Base-by-base conservation (phyloP, 139 green algal genomes). In the Bryopsis sp. region DNA sequence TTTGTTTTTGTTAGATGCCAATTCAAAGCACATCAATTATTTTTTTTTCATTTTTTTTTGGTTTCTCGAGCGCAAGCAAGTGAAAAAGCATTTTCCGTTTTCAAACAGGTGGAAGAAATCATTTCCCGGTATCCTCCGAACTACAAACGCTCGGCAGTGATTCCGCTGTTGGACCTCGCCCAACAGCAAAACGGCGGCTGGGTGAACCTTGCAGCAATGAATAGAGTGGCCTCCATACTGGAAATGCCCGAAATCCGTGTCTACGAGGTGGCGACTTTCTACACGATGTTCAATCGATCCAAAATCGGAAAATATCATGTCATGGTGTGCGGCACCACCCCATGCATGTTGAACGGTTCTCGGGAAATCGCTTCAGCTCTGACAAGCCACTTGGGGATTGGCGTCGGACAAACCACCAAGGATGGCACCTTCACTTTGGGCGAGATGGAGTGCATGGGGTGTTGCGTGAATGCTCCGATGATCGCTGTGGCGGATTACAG, bases 391-490 rank as follows among this genome's bases (percentile, higher is more conserved):
- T 60, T 84, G 24, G 78, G 87, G 29, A 73, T 92, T n/a, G 63
- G 78, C 47, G 77, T 86, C 36, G 76, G 82, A 48, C 75, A 92
- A 73, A 85, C 84, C 29, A 92, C 88, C 0, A 19, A 72, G 34
- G 90, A 97, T 69, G 94, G 94, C 32, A 78, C 92, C 77, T 99
- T 99, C 79, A 98, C 94, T 5, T 76, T 99, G 47, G 85, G 89
- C 2, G 94, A 99, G 85, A 99, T 99, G 94, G 94, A 99, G 84
- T 99, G 94, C 87, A 99, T 99, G 94, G 94, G 94, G 19, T 87
- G 81, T 7, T 99, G 94, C 79, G 94, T 99, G 5, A 99, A 98
- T 77, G 94, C 94, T 5, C 94, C 94, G 61, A 98, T 99, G 94
- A 90, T 99, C 39, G 89, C 88, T 3, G 79, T 99, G 3, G 92